These are phyloP conservation scores for Butyriboletus loyo DNA, from an alignment of 768 basidiomycete genomes.

Conservation along the genomic window DNA sequence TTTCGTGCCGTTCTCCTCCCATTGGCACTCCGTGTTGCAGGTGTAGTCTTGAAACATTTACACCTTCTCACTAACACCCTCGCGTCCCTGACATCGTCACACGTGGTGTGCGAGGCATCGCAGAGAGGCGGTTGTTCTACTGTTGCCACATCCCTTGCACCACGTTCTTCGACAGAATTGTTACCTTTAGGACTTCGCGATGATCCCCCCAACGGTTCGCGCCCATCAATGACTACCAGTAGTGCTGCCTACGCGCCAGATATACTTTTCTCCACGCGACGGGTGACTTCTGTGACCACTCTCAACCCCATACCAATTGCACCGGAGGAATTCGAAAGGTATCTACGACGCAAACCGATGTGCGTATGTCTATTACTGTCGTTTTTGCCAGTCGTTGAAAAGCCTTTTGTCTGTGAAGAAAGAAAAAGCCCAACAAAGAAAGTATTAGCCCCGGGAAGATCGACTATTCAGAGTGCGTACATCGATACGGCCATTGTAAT, in stretches of 20 bases:
- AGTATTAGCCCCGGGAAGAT: not conserved
- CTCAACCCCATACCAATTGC: not conserved
- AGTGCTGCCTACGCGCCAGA: not conserved
- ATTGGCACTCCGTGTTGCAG: not conserved
- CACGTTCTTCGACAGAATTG: not conserved
- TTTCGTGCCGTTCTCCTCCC: not conserved
- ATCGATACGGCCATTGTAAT: too few relatives aligned
- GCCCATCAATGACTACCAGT: not conserved
- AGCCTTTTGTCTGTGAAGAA: not conserved
- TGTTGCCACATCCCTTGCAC: not conserved
- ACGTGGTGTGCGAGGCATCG: not conserved
- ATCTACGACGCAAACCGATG: not conserved
- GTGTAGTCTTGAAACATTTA: not conserved
- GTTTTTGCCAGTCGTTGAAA: not conserved
- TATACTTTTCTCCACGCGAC: too few relatives aligned
- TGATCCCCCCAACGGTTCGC: not conserved
- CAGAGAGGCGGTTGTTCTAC: not conserved
- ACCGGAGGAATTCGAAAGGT: not conserved
- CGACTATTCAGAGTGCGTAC: not conserved
- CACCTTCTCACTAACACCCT: not conserved
- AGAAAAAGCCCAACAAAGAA: not conserved
- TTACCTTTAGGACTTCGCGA: not conserved
- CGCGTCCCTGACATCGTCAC: not conserved
- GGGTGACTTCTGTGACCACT: not conserved
- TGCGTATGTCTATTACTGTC: not conserved